Evolutionary conservation across 192 early-diverging fungal species (phyloP), one percentile per base, ranked within the genome.

Genomic region (Podila epigama): DNA sequence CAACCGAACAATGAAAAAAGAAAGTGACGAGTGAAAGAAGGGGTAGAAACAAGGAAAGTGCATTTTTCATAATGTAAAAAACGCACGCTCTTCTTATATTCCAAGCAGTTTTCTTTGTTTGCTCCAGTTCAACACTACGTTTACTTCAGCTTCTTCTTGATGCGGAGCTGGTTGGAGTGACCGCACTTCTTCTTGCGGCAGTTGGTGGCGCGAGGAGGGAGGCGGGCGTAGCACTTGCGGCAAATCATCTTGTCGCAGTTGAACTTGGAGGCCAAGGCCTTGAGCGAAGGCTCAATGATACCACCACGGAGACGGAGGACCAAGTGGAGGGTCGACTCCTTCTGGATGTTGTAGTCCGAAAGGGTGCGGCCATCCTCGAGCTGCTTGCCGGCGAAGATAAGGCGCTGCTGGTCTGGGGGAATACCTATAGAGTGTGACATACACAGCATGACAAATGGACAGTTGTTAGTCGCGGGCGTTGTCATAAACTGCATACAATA

Each of bases 121-220:
- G n/a, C n/a, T n/a, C n/a, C n/a, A n/a, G n/a, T n/a, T n/a, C n/a
- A n/a, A n/a, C n/a, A n/a, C 40, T 18, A 53, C 34, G 64, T 80
- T 88, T 93, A 95, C 89, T 95, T 95, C 69, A 95, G 85, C 92
- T 97, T 97, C 94, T 97, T 97, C 94, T 99, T 99, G 88, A 92
- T 90, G 88, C 93, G 96, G 83, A 99, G 93, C 89, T 99, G 97
- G 92, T 94, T 97, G 85, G 92, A 90, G 92, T 97, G 96, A 68
- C 97, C 96, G 83, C 97, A 99, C 94, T 99, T 99, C 92, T 94
- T 97, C 96, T 99, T 99, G 79, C 98, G 91, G 91, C 98, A 99
- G 94, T 99, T 99, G 85, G 96, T 98, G 71, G 98, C 98, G 86
- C 97, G 94, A 63, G 95, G 95, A 58, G 98, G 98, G 69, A 99